phyloP scores from a whole-genome alignment of 2,329 filamentous ascomycete species.

The Botrytis fabae region DNA sequence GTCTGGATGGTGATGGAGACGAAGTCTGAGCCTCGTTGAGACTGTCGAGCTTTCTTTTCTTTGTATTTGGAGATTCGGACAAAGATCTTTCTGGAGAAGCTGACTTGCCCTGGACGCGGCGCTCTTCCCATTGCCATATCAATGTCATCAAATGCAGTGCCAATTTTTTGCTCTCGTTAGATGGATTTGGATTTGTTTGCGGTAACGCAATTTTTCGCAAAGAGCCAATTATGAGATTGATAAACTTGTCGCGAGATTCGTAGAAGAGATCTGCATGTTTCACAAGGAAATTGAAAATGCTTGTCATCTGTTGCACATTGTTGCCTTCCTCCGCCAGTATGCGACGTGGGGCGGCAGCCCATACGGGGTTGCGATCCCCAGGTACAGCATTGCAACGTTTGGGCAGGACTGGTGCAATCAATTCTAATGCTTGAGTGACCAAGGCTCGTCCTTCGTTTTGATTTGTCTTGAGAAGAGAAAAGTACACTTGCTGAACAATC shows the following conservation, averaged over 20 bases:
- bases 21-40: constrained; percentile 50
- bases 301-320: constrained; percentile 93
- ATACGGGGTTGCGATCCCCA: constrained; percentile 75
- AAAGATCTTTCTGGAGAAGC: constrained; percentile 45
- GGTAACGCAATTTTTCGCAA: constrained; percentile 83
- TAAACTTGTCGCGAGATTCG: constrained; percentile 88
- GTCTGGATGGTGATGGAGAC: constrained; percentile 55
- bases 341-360: constrained; percentile 86
- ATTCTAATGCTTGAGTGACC: constrained; percentile 90
- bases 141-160: constrained; percentile 87
- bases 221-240: constrained; percentile 83
- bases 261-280: constrained; percentile 92
- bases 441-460: constrained; percentile 91
- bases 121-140: constrained; percentile 91
- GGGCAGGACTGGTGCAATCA: constrained; percentile 91
- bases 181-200: constrained; percentile 74
- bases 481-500: constrained; percentile 94
- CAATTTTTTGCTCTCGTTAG: constrained; percentile 87
- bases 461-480: constrained; percentile 85
- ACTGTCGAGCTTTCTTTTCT: constrained; percentile 72
- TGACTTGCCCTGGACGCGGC: constrained; percentile 65
- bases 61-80: constrained; percentile 70
- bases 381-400: constrained; percentile 71
- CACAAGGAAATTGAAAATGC: constrained; percentile 96
- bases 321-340: constrained; percentile 93